Evolutionary conservation across 1,139 yeast genomes (phyloP).

Genomic region (Magnusiomyces magnusii): DNA sequence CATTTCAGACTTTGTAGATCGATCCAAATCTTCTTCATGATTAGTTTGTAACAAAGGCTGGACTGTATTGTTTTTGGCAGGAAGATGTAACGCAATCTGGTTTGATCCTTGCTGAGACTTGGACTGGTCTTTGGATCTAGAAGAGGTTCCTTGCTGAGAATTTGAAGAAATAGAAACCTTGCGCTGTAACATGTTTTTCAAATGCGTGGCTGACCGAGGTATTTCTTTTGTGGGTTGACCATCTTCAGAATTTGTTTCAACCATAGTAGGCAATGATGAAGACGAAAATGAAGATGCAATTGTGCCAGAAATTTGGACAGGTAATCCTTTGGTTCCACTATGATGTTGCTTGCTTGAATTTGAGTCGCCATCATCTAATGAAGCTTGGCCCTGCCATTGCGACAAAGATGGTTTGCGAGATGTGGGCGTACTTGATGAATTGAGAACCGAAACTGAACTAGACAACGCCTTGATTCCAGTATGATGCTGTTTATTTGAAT

Average conservation of each 20-base stretch:
- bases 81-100: not conserved
- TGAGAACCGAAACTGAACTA: not conserved
- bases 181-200: conserved; percentile 2
- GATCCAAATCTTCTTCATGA: not conserved
- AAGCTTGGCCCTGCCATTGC: not conserved
- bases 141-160: not conserved
- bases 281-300: not conserved
- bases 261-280: conserved; percentile 8
- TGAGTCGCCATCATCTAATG: not conserved
- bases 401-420: not conserved
- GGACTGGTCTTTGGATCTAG: not conserved
- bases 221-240: not conserved
- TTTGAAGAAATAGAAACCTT: not conserved
- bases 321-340: not conserved
- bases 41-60: not conserved
- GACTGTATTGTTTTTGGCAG: not conserved
- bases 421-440: no score
- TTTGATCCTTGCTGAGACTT: not conserved
- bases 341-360: not conserved
- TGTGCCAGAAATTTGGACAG: not conserved
- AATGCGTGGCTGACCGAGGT: not conserved
- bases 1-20: not conserved
- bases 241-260: conserved; percentile 1
- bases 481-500: not conserved
- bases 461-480: not conserved